phyloP scores from a whole-genome alignment of 1,284 basidiomycete species.

The Ganoderma sp. region DNA sequence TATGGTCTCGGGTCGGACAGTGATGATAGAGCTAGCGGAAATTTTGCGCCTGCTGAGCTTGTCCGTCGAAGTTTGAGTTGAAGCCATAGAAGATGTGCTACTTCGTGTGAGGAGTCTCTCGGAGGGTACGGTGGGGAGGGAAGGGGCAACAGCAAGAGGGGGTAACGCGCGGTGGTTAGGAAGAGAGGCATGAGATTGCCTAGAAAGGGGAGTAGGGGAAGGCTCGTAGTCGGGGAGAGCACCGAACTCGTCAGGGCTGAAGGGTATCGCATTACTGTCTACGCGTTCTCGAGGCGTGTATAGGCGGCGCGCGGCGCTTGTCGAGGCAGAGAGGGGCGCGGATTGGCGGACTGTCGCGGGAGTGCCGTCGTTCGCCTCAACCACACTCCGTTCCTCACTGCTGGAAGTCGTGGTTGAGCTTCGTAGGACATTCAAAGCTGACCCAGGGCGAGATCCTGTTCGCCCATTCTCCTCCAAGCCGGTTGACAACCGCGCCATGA shows the following conservation, averaged over 20 bases:
- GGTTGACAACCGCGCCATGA: conserved; percentile 32
- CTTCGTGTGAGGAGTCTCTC: conserved; percentile 51
- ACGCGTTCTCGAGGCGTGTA: conserved; percentile 58
- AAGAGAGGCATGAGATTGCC: conserved; percentile 40
- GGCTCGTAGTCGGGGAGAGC: conserved; percentile 55
- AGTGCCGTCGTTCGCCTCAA: conserved; percentile 35
- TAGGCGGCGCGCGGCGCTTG: conserved; percentile 51
- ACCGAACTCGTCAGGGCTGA: conserved; percentile 52
- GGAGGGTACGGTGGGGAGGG: conserved; percentile 64
- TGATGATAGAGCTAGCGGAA: conserved; percentile 56
- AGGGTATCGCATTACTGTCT: conserved; percentile 32
- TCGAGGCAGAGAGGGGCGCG: conserved; percentile 26
- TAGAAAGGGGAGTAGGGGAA: conserved; percentile 65
- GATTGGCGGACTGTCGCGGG: conserved; percentile 33
- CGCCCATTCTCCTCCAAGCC: conserved; percentile 35
- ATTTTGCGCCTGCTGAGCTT: conserved; percentile 51
- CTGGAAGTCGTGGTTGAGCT: conserved; percentile 35
- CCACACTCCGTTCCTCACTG: conserved; percentile 37
- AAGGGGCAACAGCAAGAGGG: conserved; percentile 58
- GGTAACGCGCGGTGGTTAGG: conserved; percentile 50
- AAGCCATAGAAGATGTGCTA: conserved; percentile 27
- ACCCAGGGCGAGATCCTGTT: conserved; percentile 35
- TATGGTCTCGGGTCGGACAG: conserved; percentile 52
- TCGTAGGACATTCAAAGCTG: conserved; percentile 35
- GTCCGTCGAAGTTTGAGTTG: conserved; percentile 38